Conservation (phyloP, 768 basidiomycete species). For the Boletus pseudopeckii region DNA sequence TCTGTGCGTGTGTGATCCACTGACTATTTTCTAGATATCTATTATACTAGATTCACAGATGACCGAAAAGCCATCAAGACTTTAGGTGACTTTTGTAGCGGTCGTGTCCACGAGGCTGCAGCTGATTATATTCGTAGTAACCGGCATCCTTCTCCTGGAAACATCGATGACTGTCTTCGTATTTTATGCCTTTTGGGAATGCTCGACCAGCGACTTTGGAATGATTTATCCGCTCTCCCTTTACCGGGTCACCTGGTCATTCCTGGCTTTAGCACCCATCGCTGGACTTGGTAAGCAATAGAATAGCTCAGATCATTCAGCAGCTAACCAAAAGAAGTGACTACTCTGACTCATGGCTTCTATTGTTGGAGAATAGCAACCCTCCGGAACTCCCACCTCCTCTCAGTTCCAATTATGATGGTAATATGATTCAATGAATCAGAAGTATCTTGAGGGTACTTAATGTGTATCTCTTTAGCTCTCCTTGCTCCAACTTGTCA, state of each 20-base stretch:
- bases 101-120: not conserved
- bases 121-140: not conserved
- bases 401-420: conserved; percentile 7
- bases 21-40: conserved; percentile 11
- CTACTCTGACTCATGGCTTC: conserved; percentile 11
- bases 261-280: not conserved
- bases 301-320: not conserved
- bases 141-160: conserved; percentile 10
- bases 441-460: not conserved
- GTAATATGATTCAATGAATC: not conserved
- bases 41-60: conserved; percentile 17
- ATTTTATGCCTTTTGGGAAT: conserved; percentile 12
- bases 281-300: conserved; percentile 11
- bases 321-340: conserved; percentile 2
- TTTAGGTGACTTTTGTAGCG: not conserved
- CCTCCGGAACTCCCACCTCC: not conserved
- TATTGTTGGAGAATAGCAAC: conserved; percentile 16
- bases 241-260: not conserved
- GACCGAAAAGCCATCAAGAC: conserved; percentile 12
- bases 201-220: not conserved
- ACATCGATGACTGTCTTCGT: conserved; percentile 2
- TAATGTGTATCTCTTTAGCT: not conserved
- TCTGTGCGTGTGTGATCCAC: no score
- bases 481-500: not conserved
- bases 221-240: not conserved